Evolutionary conservation across 2,329 filamentous ascomycete genomes (phyloP).

Genomic region (Macroventuria anomochaeta): DNA sequence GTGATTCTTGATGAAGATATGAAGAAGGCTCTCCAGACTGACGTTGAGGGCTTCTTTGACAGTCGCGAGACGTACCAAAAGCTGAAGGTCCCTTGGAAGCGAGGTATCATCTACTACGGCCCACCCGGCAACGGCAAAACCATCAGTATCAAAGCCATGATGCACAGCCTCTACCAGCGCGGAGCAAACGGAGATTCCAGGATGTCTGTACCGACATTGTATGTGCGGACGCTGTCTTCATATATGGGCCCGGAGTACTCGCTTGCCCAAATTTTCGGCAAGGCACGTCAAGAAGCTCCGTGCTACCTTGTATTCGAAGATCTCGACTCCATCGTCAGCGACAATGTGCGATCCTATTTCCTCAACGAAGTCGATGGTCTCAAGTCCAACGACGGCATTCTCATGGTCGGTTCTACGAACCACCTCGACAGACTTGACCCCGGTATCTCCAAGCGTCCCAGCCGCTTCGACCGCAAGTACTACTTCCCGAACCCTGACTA

Average conservation of each 20-base stretch:
- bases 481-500: slow-evolving; percentile 52
- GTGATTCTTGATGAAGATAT: slow-evolving; percentile 71
- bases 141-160: slow-evolving; percentile 73
- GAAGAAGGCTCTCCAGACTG: slow-evolving; percentile 69
- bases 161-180: slow-evolving; percentile 66
- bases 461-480: slow-evolving; percentile 57
- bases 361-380: slow-evolving; percentile 76
- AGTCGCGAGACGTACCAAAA: slow-evolving; percentile 63
- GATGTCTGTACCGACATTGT: slow-evolving; percentile 60
- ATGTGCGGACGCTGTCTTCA: slow-evolving; percentile 59
- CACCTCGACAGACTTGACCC: slow-evolving; percentile 70
- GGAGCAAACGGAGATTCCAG: slow-evolving; percentile 45
- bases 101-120: slow-evolving; percentile 72
- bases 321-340: slow-evolving; percentile 69
- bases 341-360: slow-evolving; percentile 70
- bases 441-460: slow-evolving; percentile 60
- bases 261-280: slow-evolving; percentile 47
- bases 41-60: slow-evolving; percentile 70
- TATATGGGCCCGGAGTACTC: slow-evolving; percentile 62
- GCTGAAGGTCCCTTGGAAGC: slow-evolving; percentile 73
- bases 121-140: slow-evolving; percentile 72
- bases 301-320: slow-evolving; percentile 77
- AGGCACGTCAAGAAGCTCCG: slow-evolving; percentile 68
- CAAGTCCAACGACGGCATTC: slow-evolving; percentile 72
- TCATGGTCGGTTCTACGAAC: slow-evolving; percentile 72